phyloP scores from a whole-genome alignment of 1,139 yeast genomes.

The Lodderomyces jiufengensis region DNA sequence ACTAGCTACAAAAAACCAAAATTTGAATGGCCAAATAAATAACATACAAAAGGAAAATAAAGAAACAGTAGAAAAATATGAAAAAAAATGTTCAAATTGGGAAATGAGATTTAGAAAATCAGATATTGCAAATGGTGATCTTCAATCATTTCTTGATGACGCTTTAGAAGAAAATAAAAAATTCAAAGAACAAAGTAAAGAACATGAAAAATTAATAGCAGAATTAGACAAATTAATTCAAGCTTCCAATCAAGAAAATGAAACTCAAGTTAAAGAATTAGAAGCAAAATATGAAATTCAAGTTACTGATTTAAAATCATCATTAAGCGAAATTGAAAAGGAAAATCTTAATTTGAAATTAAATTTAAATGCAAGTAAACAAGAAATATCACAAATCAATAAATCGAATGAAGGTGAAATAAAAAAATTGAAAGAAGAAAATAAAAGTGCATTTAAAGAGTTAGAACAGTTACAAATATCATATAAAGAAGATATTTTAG shows the following conservation, averaged over 20 bases:
- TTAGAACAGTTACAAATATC: neutral
- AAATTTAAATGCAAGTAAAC: constrained; percentile 1
- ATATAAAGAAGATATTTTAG: neutral
- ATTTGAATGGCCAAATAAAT: neutral
- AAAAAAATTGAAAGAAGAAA: constrained; percentile 15
- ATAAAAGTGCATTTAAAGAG: neutral
- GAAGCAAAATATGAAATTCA: constrained; percentile 6
- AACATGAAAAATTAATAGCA: too few relatives aligned
- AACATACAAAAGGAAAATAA: neutral
- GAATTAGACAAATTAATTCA: constrained; percentile 5
- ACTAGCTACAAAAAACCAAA: too few relatives aligned
- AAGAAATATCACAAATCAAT: constrained; percentile 15
- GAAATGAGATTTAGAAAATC: neutral
- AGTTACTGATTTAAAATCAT: neutral
- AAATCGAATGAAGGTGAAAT: constrained; percentile 19
- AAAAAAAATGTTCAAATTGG: neutral
- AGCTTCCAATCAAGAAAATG: constrained; percentile 13
- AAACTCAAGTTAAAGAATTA: constrained; percentile 12
- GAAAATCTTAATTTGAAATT: constrained; percentile 15
- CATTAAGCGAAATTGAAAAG: constrained; percentile 10
- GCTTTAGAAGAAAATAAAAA: neutral
- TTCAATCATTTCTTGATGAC: too few relatives aligned
- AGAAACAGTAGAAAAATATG: neutral
- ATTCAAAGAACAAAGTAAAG: neutral
- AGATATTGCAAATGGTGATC: too few relatives aligned